These are phyloP conservation scores for Emergomyces africanus DNA, from an alignment of 2,329 filamentous ascomycete genomes.

Conservation along the genomic window DNA sequence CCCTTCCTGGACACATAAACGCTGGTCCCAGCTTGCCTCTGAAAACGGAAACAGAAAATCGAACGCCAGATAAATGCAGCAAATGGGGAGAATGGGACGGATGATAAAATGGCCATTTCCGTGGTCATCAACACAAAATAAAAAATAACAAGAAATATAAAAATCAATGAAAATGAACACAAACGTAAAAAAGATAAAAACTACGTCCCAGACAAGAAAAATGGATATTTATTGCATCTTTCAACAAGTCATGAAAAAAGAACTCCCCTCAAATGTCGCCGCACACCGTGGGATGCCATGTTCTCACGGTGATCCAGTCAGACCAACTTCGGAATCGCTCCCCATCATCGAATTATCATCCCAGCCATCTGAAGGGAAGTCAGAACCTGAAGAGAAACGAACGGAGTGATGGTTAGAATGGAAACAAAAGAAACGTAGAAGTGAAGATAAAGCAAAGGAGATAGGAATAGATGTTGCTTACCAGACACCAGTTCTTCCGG, in stretches of 20 bases:
- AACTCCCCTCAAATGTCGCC: background rate
- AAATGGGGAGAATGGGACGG: background rate
- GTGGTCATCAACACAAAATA: background rate
- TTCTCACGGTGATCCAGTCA: constrained; percentile 23
- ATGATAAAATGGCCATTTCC: background rate
- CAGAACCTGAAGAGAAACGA: constrained; percentile 22
- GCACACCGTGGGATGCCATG: background rate
- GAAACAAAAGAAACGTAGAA: constrained; percentile 10
- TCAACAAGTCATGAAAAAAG: background rate
- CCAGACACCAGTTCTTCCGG: constrained; percentile 29
- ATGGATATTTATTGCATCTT: background rate
- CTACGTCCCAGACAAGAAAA: background rate
- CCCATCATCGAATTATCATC: constrained; percentile 29
- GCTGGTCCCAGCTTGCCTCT: background rate
- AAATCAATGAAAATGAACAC: background rate
- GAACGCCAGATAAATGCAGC: constrained; percentile 2
- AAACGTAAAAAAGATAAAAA: background rate
- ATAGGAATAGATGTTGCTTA: constrained; percentile 12
- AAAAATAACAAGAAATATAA: background rate
- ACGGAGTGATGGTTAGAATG: constrained; percentile 11
- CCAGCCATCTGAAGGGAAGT: constrained; percentile 31
- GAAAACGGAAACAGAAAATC: background rate
- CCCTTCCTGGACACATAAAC: background rate
- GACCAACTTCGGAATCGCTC: constrained; percentile 29
- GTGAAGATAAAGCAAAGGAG: background rate